Evolutionary conservation across 257 asterid species (phyloP).

Genomic region (Paulownia fortunei): DNA sequence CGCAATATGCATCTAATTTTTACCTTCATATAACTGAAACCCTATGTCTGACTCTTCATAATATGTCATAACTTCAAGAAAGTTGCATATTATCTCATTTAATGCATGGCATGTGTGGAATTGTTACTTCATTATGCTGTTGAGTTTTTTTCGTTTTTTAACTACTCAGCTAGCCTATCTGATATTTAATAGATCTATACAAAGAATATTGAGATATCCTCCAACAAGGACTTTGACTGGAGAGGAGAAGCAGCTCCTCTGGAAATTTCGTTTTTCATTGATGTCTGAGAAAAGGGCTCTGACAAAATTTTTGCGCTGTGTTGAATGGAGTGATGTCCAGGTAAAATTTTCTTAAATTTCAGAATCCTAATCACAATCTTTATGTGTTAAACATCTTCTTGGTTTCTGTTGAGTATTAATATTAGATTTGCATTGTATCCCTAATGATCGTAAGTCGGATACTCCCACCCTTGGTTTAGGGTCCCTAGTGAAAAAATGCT

Average conservation of each 20-base stretch:
- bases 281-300: conserved; percentile 97
- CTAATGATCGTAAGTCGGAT: neutral
- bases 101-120: neutral
- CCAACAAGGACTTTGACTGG: conserved; percentile 98
- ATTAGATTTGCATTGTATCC: neutral
- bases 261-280: conserved; percentile 96
- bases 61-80: conserved; percentile 7
- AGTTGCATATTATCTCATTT: conserved; percentile 11
- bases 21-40: neutral
- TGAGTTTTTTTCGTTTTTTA: conserved; percentile 6
- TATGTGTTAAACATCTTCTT: neutral
- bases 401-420: conserved; percentile 4
- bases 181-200: conserved; percentile 76
- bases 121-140: conserved; percentile 5
- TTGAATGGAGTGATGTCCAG: conserved; percentile 99
- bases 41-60: neutral
- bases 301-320: conserved; percentile 92
- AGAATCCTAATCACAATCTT: conserved; percentile 1
- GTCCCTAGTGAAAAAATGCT: conserved; percentile 14
- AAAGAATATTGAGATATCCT: conserved; percentile 86
- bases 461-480: neutral
- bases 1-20: neutral
- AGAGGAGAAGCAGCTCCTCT: conserved; percentile 94
- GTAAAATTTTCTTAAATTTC: conserved; percentile 44
- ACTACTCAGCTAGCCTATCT: conserved; percentile 36